phyloP scores from a whole-genome alignment of 2,329 filamentous ascomycete species.

The Neocatenulostroma microsporum region DNA sequence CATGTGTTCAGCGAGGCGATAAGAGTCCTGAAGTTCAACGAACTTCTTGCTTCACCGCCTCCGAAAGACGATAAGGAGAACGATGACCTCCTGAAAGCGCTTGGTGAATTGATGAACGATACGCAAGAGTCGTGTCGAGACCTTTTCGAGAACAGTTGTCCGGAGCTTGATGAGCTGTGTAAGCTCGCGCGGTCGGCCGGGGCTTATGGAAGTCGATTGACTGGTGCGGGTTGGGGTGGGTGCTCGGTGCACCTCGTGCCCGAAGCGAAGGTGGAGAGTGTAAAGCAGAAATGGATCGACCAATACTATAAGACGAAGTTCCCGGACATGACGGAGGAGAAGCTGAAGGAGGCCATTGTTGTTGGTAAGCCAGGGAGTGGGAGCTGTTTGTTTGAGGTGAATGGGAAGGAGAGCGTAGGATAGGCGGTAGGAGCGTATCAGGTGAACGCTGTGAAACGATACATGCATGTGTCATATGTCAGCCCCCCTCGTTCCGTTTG shows the following conservation, averaged over 20 bases:
- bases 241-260: constrained; percentile 92
- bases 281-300: constrained; percentile 67
- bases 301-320: constrained; percentile 75
- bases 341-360: constrained; percentile 70
- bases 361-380: constrained; percentile 81
- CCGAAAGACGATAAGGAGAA: constrained; percentile 44
- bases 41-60: constrained; percentile 52
- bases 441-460: too few species aligned
- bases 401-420: constrained; percentile 12
- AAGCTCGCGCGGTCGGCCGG: constrained; percentile 68
- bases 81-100: constrained; percentile 59
- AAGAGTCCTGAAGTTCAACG: constrained; percentile 75
- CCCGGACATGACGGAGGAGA: constrained; percentile 61
- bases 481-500: too few species aligned
- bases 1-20: constrained; percentile 89
- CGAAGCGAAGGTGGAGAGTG: constrained; percentile 67
- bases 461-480: background rate
- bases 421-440: too few species aligned
- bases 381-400: constrained; percentile 32
- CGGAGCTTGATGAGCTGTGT: constrained; percentile 87
- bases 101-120: constrained; percentile 79
- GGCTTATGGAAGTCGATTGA: constrained; percentile 75
- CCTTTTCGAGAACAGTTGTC: constrained; percentile 83
- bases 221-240: constrained; percentile 93
- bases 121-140: constrained; percentile 84